Percentiles rank a stretch among this genome's conserved stretches.
Conservation (phyloP, 345 rosid species). For the Eutrema yunnanense region DNA sequence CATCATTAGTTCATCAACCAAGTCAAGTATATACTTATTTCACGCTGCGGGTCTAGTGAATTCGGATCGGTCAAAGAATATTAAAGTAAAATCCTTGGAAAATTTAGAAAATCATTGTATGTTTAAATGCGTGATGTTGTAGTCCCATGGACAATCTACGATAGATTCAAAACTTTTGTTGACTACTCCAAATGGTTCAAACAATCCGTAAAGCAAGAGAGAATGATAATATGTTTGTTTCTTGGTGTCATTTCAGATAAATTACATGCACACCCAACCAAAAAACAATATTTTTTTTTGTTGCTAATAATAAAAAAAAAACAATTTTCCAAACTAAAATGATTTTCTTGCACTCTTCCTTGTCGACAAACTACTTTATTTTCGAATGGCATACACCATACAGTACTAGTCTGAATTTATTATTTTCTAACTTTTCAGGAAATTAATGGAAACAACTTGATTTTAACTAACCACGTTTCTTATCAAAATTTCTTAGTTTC, state of each 20-base stretch:
- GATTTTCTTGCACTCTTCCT: constrained; percentile 26
- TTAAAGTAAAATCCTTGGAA: background rate
- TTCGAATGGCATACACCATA: background rate
- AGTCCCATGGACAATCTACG: constrained; percentile 19
- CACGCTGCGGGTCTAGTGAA: background rate
- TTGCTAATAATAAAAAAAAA: background rate
- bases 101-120: background rate
- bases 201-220: constrained; percentile 10
- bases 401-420: background rate
- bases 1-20: constrained; percentile 4
- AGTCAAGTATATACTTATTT: too few species aligned
- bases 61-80: background rate
- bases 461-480: background rate
- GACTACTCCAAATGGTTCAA: constrained; percentile 20
- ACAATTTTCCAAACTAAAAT: constrained; percentile 2
- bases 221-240: constrained; percentile 24
- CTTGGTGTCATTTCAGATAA: constrained; percentile 30
- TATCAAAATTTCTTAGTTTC: background rate
- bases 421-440: background rate
- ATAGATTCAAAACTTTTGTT: constrained; percentile 20
- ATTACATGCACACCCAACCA: constrained; percentile 2
- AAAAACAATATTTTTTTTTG: background rate
- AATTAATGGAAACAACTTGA: background rate
- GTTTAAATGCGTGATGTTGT: constrained; percentile 8
- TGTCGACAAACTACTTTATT: constrained; percentile 25